Conservation (phyloP, 805 yeast genomes). For the Barnettozyma salicaria region DNA sequence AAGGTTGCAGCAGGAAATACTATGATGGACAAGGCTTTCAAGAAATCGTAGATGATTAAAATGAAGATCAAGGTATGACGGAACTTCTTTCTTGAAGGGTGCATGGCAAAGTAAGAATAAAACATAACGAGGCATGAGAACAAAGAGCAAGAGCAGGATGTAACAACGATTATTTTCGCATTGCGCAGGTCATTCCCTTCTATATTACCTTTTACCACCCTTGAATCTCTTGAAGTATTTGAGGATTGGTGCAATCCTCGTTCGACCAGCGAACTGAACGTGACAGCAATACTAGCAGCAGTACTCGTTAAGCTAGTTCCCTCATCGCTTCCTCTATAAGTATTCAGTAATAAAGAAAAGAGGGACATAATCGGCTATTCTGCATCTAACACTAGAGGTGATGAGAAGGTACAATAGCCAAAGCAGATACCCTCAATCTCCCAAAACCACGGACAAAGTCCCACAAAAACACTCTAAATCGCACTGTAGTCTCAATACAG, state of each 20-base stretch:
- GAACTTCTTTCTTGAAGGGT: slow-evolving; percentile 55
- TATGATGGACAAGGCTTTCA: slow-evolving; percentile 64
- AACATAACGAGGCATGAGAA: slow-evolving; percentile 52
- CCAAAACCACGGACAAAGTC: too few relatives aligned
- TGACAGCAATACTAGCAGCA: too few relatives aligned
- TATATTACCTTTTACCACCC: not conserved
- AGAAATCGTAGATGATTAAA: slow-evolving; percentile 63
- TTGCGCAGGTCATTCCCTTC: not conserved
- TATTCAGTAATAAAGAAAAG: too few relatives aligned
- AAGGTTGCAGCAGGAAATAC: slow-evolving; percentile 61
- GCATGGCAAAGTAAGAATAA: slow-evolving; percentile 56
- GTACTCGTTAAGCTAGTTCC: too few relatives aligned
- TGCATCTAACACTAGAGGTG: too few relatives aligned
- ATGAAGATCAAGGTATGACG: slow-evolving; percentile 66
- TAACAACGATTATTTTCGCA: slow-evolving; percentile 35
- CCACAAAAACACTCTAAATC: too few relatives aligned
- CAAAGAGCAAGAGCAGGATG: slow-evolving; percentile 45
- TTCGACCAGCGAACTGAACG: not conserved
- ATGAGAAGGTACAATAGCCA: too few relatives aligned
- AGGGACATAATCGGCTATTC: too few relatives aligned
- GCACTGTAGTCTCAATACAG: too few relatives aligned
- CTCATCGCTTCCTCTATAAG: too few relatives aligned
- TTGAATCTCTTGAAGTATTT: not conserved
- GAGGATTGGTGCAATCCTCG: not conserved
- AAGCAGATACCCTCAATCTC: too few relatives aligned